These are phyloP conservation scores for Fusarium fujikuroi DNA, from an alignment of 2,329 filamentous ascomycete genomes.

Conservation along the genomic window DNA sequence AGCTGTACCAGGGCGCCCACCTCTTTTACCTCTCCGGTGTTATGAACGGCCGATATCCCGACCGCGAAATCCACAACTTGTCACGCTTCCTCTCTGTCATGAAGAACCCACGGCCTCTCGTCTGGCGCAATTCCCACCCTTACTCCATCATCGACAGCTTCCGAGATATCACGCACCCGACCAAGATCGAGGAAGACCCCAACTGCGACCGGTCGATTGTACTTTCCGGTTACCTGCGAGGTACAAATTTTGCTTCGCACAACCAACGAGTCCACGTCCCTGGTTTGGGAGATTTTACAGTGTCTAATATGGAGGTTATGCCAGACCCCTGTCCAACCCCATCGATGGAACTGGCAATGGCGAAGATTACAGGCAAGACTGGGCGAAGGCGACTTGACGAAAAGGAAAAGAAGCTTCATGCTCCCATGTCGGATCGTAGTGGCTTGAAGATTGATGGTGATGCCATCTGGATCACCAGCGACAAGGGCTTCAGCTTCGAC, in stretches of 20 bases:
- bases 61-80: conserved; percentile 94
- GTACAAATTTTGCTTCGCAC: conserved; percentile 90
- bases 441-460: conserved; percentile 97
- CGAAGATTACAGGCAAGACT: conserved; percentile 85
- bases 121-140: conserved; percentile 97
- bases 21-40: conserved; percentile 97
- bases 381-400: conserved; percentile 86
- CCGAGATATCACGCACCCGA: conserved; percentile 93
- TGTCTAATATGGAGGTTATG: conserved; percentile 84
- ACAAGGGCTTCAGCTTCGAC: conserved; percentile 80
- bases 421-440: conserved; percentile 97
- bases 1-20: conserved; percentile 96
- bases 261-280: conserved; percentile 92
- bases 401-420: conserved; percentile 96
- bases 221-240: conserved; percentile 91
- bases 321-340: conserved; percentile 97
- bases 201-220: conserved; percentile 93
- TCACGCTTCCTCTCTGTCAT: conserved; percentile 96
- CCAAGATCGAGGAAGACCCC: conserved; percentile 85
- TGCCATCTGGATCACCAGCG: conserved; percentile 85
- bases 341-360: conserved; percentile 85
- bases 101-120: conserved; percentile 96
- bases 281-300: conserved; percentile 87
- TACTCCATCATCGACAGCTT: conserved; percentile 95
- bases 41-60: conserved; percentile 95